Base-by-base conservation (phyloP, 352 stramenopile genomes). In the Pythium monospermum region DNA sequence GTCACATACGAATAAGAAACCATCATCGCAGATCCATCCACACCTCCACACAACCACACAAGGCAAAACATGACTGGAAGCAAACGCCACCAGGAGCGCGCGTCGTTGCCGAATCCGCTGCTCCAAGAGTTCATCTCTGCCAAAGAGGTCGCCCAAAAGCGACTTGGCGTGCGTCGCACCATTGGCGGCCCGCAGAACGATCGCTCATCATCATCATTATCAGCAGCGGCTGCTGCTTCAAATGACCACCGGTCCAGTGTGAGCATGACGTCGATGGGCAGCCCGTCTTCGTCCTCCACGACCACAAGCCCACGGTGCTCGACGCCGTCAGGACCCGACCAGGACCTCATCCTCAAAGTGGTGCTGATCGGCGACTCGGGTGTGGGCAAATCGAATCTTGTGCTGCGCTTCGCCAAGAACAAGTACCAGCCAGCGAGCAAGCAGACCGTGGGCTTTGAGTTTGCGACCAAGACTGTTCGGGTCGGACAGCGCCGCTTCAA, bases 391-490 rank as follows among this genome's bases (percentile, higher is more conserved):
- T 91, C 80, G 26, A 93, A 93, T 49, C 74, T 95, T 41, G 76
- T 95, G 36, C 70, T 86, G 69, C 80, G 83, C 45, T 94, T 95
- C 51, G 90, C 83, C 47, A 94, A 95, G 71, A 93, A 91, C 70
- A 87, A 87, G 60, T 94, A 87, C 65, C 71, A 85, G 54, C 67
- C 75, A 16, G 71, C 84, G 30, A 89, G 66, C 52, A 69, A 83
- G 41, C 73, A 88, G 63, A 95, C 85, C 6, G 76, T 95, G 31
- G 83, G 83, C 39, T 94, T 95, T 61, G 85, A 95, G 60, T 95
- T 94, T 55, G 78, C 82, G 40, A 88, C 82, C 59, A 93, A 94
- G 59, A 91, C 74, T 22, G 81, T 95, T 45, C 78, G 83, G 25
- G 78, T 95, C 18, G 83, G 82, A 38, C 80, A 91, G 37, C 73